These are phyloP conservation scores for Stemphylium beticola DNA, from an alignment of 2,329 filamentous ascomycete genomes.

Conservation along the genomic window DNA sequence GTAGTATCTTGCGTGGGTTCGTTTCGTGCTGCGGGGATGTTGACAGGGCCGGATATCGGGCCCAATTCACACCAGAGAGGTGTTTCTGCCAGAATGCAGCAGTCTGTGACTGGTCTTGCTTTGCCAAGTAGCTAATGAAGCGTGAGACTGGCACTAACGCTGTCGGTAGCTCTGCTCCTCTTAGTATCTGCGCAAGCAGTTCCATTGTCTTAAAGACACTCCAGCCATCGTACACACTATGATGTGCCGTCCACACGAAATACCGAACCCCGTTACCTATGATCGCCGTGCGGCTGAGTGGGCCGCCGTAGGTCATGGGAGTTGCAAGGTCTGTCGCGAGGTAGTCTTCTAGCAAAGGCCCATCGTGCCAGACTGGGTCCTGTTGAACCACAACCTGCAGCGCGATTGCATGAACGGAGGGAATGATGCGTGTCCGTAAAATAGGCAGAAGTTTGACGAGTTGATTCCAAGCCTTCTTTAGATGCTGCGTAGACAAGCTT, in stretches of 20 bases:
- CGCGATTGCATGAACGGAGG: neutral
- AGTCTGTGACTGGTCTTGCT: no score
- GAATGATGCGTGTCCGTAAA: slow-evolving; percentile 48
- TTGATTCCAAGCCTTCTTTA: slow-evolving; percentile 52
- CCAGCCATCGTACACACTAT: slow-evolving; percentile 37
- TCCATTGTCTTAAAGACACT: no score
- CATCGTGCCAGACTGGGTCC: slow-evolving; percentile 5
- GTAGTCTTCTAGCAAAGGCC: slow-evolving; percentile 12
- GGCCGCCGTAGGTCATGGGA: slow-evolving; percentile 15
- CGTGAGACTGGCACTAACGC: no score
- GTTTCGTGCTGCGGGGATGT: no score
- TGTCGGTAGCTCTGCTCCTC: no score
- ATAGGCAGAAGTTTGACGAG: slow-evolving; percentile 50
- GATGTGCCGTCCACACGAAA: slow-evolving; percentile 35
- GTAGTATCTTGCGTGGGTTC: no score
- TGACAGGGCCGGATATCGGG: no score
- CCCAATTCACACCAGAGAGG: no score
- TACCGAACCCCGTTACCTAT: no score
- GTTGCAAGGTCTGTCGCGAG: slow-evolving; percentile 14
- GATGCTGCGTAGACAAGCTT: slow-evolving; percentile 15
- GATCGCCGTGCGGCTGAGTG: no score
- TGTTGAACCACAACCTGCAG: slow-evolving; percentile 20
- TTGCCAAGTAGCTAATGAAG: slow-evolving; percentile 18
- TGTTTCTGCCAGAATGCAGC: no score
- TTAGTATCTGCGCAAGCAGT: no score